Percentiles rank a stretch among this genome's conserved stretches.
These are phyloP conservation scores for Pontederia crassipes DNA, from an alignment of 176 grass and related monocot genomes.

Conservation along the genomic window DNA sequence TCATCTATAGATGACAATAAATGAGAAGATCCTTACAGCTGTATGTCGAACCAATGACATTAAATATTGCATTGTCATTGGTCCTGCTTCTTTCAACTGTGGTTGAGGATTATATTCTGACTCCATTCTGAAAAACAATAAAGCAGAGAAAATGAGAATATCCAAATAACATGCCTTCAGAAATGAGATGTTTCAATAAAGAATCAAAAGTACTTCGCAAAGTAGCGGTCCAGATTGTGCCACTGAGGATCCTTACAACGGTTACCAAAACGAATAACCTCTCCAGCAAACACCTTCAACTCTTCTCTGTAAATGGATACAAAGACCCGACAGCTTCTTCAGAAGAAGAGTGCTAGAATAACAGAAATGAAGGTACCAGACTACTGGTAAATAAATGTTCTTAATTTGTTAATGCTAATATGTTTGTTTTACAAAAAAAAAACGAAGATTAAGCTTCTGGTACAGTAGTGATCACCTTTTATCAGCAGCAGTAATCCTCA, in stretches of 20 bases:
- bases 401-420: background rate
- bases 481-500: constrained; percentile 50
- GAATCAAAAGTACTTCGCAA: constrained; percentile 56
- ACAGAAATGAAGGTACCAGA: background rate
- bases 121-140: constrained; percentile 59
- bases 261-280: constrained; percentile 81
- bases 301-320: constrained; percentile 42
- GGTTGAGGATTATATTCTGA: constrained; percentile 48
- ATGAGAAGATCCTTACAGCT: constrained; percentile 34
- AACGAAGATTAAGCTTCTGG: background rate
- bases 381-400: background rate
- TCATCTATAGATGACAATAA: constrained; percentile 3
- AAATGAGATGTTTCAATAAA: constrained; percentile 2
- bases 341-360: constrained; percentile 1
- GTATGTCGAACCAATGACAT: constrained; percentile 69
- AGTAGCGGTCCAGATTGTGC: constrained; percentile 80
- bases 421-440: background rate
- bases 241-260: constrained; percentile 81
- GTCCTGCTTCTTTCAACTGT: constrained; percentile 59
- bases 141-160: constrained; percentile 8
- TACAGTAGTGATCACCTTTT: constrained; percentile 46
- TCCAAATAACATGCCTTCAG: background rate
- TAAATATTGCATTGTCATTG: constrained; percentile 48
- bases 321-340: background rate
- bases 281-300: constrained; percentile 49